Base-by-base conservation (phyloP, 2,329 filamentous ascomycete species). In the Hypoxylon sp. region DNA sequence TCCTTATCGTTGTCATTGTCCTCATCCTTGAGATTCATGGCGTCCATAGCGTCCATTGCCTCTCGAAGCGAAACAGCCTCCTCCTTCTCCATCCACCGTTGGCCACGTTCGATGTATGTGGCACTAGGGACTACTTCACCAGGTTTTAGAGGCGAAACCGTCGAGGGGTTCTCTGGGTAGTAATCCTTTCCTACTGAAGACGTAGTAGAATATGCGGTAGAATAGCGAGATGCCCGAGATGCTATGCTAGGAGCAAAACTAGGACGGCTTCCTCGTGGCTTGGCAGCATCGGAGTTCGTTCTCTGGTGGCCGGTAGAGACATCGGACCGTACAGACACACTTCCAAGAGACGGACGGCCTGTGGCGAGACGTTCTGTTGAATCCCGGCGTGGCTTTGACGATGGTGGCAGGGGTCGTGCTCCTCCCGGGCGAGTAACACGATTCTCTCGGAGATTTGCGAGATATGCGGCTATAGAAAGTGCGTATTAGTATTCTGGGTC, bases 21-120 rank as follows among this genome's bases (percentile, higher is more conserved):
- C 42, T 77, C 73, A 31, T 83, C 80, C 58, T 83, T 83, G 47
- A 92, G 70, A 65, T 92, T 88, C 86, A 94, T 88, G 73, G 92
- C 90, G 72, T 93, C 88, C 85, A 94, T 88, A 74, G 92, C 90
- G 72, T 93, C 88, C 84, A 94, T 88, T 10, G 92, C 92, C 67
- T 89, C 86, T 17, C 91, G 87, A 65, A 94, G 80, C 19, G 91
- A 91, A 37, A 86, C 85, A 3, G 88, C 90, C 79, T 94, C 92
- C 76, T 94, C 91, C 78, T 92, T 92, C 78, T 94, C 92, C 87
- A 93, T 92, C 90, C 91, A 93, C 73, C 92, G 84, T 76, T 90
- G 88, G 17, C 91, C 91, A 63, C 89, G 87, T 78, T 94, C 92
- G 62, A 92, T 90, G 78, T 94, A 94, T 6, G 87, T 88, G 47